Base-by-base conservation (phyloP, 1,139 yeast species). In the Martiniozyma asiatica region DNA sequence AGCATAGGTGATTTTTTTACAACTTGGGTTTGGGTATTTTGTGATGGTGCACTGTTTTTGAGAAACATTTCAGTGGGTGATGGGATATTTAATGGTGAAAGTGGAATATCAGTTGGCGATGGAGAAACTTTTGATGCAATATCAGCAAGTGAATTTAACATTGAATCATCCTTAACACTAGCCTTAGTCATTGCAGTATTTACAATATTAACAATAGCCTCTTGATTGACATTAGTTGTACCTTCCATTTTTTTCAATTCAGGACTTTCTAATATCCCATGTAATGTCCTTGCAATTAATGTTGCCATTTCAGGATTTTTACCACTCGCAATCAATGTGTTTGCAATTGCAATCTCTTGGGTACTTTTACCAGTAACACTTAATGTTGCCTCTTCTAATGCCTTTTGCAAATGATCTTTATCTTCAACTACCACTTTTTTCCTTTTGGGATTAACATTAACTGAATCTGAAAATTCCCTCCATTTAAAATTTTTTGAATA, bases 301-400 rank as follows among this genome's bases (percentile, higher is more conserved):
- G 40, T 29, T 5, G 53, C 50, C 14, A 49, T 33, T 15, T 47
- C 51, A 1, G 75, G 76, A 34, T 66, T 67, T 20, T 63, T 51
- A 1, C 75, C 76, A 39, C 58, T 55, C 3, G 65, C 60, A 23
- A 68, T 65, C 14, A 67, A 47, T 17, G 63, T 66, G 35, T 61
- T 59, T 21, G 70, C 74, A 14, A 56, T 49, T 29, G 68, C 63
- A 22, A 69, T 61, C 32, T 66, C 71, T 33, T 56, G 51, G 5
- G 68, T 54, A 1, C 72, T 54, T 41, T 61, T 67, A 0, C 76
- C 76, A 1, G 72, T 65, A 7, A 70, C 63, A 1, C 73, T 65
- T 5, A 67, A 35, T 0, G 74, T 62, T 1, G 76, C 75, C 23
- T 65, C 57, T 41, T 69, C 74, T 27, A 69, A 44, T 20, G 71